Evolutionary conservation across 805 yeast genomes (phyloP).

Genomic region (Metschnikowia dekortorum): DNA sequence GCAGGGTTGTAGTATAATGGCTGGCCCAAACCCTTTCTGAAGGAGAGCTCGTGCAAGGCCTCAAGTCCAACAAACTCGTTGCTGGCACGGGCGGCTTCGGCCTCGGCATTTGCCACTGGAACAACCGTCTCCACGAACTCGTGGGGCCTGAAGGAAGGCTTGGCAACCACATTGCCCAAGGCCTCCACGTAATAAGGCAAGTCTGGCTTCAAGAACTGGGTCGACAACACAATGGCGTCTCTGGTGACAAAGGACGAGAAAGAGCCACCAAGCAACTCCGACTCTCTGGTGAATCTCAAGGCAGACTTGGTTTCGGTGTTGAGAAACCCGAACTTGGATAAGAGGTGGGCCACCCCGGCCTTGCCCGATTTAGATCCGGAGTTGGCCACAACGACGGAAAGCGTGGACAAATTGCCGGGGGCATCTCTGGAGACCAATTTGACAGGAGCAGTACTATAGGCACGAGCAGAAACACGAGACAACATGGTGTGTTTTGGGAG

Average conservation of each 20-base stretch:
- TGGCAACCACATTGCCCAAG: conserved; percentile 66
- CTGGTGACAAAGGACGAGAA: conserved; percentile 69
- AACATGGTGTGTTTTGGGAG: conserved; percentile 24
- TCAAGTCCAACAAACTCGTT: conserved; percentile 66
- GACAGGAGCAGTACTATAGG: conserved; percentile 42
- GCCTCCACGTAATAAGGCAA: conserved; percentile 90
- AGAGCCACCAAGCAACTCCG: conserved; percentile 87
- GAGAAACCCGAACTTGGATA: conserved; percentile 79
- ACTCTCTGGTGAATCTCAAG: conserved; percentile 88
- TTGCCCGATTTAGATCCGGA: conserved; percentile 76
- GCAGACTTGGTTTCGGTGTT: conserved; percentile 82
- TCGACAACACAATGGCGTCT: conserved; percentile 75
- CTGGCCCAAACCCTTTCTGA: conserved; percentile 85
- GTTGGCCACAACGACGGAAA: conserved; percentile 72
- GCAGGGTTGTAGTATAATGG: conserved; percentile 72
- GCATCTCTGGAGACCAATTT: conserved; percentile 54
- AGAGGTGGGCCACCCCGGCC: conserved; percentile 82
- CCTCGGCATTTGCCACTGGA: conserved; percentile 71
- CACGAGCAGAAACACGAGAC: conserved; percentile 40
- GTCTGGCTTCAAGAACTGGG: conserved; percentile 80
- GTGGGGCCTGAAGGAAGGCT: conserved; percentile 74
- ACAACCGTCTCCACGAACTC: conserved; percentile 78
- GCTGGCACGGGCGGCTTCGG: conserved; percentile 45
- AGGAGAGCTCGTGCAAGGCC: conserved; percentile 72
- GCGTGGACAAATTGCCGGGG: conserved; percentile 63